A percentile compares a stretch with the other conserved stretches of the same genome.
phyloP scores from a whole-genome alignment of 345 rosid species.

The Sisymbrium altissimum region DNA sequence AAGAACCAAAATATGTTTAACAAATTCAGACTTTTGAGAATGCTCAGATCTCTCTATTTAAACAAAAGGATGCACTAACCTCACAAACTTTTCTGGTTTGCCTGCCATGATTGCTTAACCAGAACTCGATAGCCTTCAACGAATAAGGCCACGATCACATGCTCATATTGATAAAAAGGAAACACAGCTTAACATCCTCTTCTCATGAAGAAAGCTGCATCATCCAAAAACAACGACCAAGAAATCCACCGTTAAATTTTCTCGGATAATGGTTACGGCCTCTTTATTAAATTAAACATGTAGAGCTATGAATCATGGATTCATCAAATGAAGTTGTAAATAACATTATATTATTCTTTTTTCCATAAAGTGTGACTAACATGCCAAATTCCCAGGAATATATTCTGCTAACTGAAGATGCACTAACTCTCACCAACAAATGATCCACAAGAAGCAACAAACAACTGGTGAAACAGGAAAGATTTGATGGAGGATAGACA shows the following conservation, averaged over 20 bases:
- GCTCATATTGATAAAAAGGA: conserved; percentile 1
- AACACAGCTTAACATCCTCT: neutral
- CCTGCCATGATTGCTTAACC: conserved; percentile 24
- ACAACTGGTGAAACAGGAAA: neutral
- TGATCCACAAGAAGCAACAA: conserved; percentile 3
- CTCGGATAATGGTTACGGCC: neutral
- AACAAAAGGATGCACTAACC: conserved; percentile 18
- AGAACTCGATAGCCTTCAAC: neutral
- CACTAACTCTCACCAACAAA: neutral
- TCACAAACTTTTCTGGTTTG: conserved; percentile 20
- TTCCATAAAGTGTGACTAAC: neutral
- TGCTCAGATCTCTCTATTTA: neutral
- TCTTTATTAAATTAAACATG: neutral
- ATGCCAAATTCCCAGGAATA: neutral
- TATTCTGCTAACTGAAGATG: neutral
- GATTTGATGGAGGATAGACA: neutral
- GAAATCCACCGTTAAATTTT: neutral
- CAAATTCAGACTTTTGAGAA: neutral
- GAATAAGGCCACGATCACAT: neutral
- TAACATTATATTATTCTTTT: neutral
- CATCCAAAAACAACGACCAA: neutral
- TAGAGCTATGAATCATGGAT: neutral
- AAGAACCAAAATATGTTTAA: neutral
- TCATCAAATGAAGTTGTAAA: neutral
- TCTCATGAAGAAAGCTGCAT: neutral